Evolutionary conservation across 805 yeast species (phyloP).

Genomic region (Candida rishiriensis): DNA sequence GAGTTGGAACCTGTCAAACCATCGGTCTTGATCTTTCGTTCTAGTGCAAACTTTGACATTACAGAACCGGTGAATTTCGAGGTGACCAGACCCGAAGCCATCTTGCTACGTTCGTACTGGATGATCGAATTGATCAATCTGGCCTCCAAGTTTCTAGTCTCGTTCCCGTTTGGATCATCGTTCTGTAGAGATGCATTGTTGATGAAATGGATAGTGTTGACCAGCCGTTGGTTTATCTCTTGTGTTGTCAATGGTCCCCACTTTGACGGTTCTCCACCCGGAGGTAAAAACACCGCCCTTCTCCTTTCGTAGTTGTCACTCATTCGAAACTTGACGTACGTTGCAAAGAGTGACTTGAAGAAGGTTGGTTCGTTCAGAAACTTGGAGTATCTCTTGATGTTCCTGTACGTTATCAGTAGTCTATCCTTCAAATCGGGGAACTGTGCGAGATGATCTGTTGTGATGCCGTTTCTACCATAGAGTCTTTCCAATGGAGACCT

Average conservation of each 20-base stretch:
- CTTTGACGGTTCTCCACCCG: background rate
- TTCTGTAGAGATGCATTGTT: conserved; percentile 20
- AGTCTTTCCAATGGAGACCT: conserved; percentile 14
- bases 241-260: conserved; percentile 2
- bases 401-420: conserved; percentile 18
- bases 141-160: conserved; percentile 7
- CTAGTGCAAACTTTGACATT: background rate
- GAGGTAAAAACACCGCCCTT: conserved; percentile 5
- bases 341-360: conserved; percentile 3
- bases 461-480: conserved; percentile 22
- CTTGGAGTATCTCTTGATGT: conserved; percentile 12
- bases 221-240: conserved; percentile 12
- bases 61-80: background rate
- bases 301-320: conserved; percentile 20
- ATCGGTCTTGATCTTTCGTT: background rate
- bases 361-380: conserved; percentile 8
- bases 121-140: conserved; percentile 16
- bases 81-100: background rate
- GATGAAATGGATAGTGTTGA: conserved; percentile 24
- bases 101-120: conserved; percentile 21
- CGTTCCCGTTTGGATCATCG: background rate
- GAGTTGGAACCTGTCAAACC: background rate
- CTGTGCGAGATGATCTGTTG: conserved; percentile 7
- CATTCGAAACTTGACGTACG: conserved; percentile 16
- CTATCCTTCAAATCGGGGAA: conserved; percentile 4